Conservation (phyloP, 768 basidiomycete species). For the Boletus sp. region DNA sequence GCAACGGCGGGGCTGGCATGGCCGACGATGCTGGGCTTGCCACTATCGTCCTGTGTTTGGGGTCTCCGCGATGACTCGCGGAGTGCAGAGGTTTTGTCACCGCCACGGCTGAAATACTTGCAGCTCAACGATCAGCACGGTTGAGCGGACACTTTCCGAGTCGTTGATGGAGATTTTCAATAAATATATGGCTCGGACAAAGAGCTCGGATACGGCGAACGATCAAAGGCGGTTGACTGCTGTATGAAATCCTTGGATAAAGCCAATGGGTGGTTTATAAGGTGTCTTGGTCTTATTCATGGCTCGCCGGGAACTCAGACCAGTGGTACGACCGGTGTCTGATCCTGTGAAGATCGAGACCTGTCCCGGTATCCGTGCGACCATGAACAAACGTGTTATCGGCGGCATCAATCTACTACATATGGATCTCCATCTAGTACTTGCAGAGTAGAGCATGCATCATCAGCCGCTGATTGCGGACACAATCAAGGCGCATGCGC, state of each 20-base stretch:
- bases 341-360: conserved; percentile 2
- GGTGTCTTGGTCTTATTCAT: conserved; percentile 8
- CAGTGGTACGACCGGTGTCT: neutral
- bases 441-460: conserved; percentile 1
- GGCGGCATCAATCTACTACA: conserved; percentile 1
- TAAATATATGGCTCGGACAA: neutral
- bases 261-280: conserved; percentile 4
- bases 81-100: conserved; percentile 15
- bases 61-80: conserved; percentile 8
- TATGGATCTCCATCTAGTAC: neutral
- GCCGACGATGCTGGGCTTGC: conserved; percentile 12
- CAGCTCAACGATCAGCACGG: neutral
- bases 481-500: conserved; percentile 82
- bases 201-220: neutral
- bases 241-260: conserved; percentile 4
- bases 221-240: conserved; percentile 2
- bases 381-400: conserved; percentile 12
- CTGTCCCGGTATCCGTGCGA: conserved; percentile 4
- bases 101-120: conserved; percentile 1
- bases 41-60: conserved; percentile 13
- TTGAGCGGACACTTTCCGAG: conserved; percentile 8
- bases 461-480: conserved; percentile 75
- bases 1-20: conserved; percentile 62
- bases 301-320: neutral
- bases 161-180: neutral